Evolutionary conservation across 2,329 filamentous ascomycete species (phyloP).

Genomic region (Pestalotiopsis sp.): DNA sequence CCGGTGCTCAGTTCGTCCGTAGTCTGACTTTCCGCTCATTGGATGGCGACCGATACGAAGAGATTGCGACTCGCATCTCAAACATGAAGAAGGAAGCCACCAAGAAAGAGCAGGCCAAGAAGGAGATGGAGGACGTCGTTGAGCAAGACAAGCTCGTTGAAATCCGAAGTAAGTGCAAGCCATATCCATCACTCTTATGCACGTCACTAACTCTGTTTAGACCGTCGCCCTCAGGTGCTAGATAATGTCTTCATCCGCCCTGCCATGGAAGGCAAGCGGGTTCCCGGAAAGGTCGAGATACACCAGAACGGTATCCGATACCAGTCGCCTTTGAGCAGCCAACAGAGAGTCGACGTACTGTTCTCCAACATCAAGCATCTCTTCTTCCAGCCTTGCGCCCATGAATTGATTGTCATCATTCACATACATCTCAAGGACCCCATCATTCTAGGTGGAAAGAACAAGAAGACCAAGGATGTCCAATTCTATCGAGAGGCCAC

Average conservation of each 20-base stretch:
- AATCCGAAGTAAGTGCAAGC: conserved; percentile 73
- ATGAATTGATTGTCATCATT: conserved; percentile 96
- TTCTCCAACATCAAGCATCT: conserved; percentile 99
- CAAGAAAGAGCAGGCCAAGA: conserved; percentile 97
- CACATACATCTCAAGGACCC: conserved; percentile 98
- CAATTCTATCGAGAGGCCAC: conserved; percentile 98
- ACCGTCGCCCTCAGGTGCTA: conserved; percentile 85
- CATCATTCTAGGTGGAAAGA: conserved; percentile 91
- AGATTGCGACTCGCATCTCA: conserved; percentile 90
- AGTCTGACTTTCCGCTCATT: conserved; percentile 94
- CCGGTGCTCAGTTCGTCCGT: conserved; percentile 91
- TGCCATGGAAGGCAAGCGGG: conserved; percentile 93
- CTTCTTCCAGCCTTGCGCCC: conserved; percentile 97
- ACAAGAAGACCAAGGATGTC: conserved; percentile 95
- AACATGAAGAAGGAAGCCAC: conserved; percentile 93
- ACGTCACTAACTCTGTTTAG: conserved; percentile 53
- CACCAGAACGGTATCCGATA: conserved; percentile 99
- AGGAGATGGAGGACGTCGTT: conserved; percentile 98
- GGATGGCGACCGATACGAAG: conserved; percentile 84
- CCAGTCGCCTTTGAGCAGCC: conserved; percentile 76
- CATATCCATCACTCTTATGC: not conserved
- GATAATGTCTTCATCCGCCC: conserved; percentile 96
- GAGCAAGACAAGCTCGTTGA: conserved; percentile 97
- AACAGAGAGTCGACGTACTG: conserved; percentile 87
- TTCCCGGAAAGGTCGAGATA: conserved; percentile 94